phyloP scores from a whole-genome alignment of 306 rosid species.

The Lathyrus sativus region DNA sequence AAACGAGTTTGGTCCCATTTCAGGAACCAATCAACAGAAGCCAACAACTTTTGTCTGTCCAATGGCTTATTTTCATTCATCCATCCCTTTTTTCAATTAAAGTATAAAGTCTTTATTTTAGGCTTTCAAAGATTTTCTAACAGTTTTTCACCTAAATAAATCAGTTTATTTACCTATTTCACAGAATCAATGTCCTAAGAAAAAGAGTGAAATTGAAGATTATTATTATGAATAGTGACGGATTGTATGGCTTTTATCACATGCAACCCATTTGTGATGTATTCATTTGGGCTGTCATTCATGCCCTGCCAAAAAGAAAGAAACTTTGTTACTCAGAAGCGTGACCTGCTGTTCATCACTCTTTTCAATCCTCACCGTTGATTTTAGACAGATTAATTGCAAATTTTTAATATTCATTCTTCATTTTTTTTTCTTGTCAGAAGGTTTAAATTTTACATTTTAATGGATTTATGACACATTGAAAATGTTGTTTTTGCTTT shows the following conservation, averaged over 20 bases:
- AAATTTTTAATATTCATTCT: background rate
- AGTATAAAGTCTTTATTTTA: conserved; percentile 3
- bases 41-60: conserved; percentile 46
- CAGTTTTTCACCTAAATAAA: too few species aligned
- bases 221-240: conserved; percentile 15
- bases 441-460: background rate
- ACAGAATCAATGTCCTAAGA: background rate
- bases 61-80: conserved; percentile 41
- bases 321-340: conserved; percentile 27
- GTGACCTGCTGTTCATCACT: conserved; percentile 33
- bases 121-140: background rate
- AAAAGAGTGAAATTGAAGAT: conserved; percentile 18
- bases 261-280: conserved; percentile 39
- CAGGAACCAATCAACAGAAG: conserved; percentile 52
- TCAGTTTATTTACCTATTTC: background rate
- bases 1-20: conserved; percentile 58
- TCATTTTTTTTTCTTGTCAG: background rate
- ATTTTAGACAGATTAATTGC: conserved; percentile 4
- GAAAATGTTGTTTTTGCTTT: conserved; percentile 42
- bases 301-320: conserved; percentile 39
- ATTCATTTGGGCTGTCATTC: conserved; percentile 39
- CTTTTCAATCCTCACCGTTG: conserved; percentile 29
- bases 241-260: conserved; percentile 43
- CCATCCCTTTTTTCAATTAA: conserved; percentile 31
- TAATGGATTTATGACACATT: conserved; percentile 31